phyloP scores from a whole-genome alignment of 257 asterid genomes.

The Nicotiana noctiflora region DNA sequence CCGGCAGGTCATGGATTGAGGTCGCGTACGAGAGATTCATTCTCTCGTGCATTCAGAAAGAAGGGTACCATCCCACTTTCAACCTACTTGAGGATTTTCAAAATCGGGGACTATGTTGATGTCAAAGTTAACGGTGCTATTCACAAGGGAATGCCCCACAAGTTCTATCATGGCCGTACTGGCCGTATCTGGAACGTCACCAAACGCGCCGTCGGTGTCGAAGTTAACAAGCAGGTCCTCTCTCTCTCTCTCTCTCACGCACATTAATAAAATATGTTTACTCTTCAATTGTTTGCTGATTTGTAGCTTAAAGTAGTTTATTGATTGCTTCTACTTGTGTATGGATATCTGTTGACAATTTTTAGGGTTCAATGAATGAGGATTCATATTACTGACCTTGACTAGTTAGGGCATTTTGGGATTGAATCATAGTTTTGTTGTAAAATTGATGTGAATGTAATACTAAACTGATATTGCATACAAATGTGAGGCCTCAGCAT shows the following conservation, averaged over 20 bases:
- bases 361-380: too few relatives aligned
- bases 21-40: constrained; percentile 29
- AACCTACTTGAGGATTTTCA: constrained; percentile 25
- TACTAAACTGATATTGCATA: too few relatives aligned
- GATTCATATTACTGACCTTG: too few relatives aligned
- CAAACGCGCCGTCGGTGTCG: constrained; percentile 44
- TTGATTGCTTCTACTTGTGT: too few relatives aligned
- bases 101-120: constrained; percentile 37
- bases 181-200: constrained; percentile 45
- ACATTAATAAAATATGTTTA: background rate
- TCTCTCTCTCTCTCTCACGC: background rate
- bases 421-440: too few relatives aligned
- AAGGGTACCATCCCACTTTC: constrained; percentile 26
- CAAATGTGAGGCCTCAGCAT: too few relatives aligned
- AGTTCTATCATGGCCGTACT: constrained; percentile 42
- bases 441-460: too few relatives aligned
- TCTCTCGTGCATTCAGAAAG: constrained; percentile 36
- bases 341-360: too few relatives aligned
- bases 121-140: constrained; percentile 43
- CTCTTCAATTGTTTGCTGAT: background rate
- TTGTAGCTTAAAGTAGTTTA: background rate
- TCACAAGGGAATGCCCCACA: constrained; percentile 45
- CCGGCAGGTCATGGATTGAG: constrained; percentile 48
- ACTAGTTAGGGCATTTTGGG: too few relatives aligned
- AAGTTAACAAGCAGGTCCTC: constrained; percentile 38